Conservation (phyloP, 371 early-diverging fungal species). For the Mortierella sp. region DNA sequence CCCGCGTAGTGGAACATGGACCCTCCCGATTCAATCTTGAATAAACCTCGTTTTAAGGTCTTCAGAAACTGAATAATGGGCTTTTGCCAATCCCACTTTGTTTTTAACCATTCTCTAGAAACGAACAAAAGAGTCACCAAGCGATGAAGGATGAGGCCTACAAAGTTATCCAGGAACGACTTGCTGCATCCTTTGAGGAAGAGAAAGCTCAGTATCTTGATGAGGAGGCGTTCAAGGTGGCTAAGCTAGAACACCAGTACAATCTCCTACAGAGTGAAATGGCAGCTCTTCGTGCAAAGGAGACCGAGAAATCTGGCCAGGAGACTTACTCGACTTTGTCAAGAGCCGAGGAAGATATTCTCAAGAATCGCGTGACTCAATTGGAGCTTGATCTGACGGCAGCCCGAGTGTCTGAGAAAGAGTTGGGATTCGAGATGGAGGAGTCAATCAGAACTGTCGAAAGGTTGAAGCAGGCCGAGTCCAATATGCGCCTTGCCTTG, state of each 20-base stretch:
- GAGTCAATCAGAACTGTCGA: background rate
- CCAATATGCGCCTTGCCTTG: background rate
- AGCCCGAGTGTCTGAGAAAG: background rate
- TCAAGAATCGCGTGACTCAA: background rate
- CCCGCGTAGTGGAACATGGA: background rate
- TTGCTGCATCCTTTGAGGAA: conserved; percentile 32
- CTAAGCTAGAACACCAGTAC: conserved; percentile 32
- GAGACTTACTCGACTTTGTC: background rate
- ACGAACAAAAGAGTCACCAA: conserved; percentile 39
- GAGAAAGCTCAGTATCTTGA: conserved; percentile 49
- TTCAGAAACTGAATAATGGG: background rate
- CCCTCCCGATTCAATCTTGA: background rate
- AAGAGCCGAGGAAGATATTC: background rate
- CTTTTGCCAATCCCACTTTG: background rate
- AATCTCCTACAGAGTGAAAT: conserved; percentile 25
- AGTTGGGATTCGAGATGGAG: background rate
- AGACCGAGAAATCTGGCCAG: background rate
- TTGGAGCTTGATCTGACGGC: background rate
- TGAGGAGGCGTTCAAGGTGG: conserved; percentile 38
- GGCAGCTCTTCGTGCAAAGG: background rate
- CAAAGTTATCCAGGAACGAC: conserved; percentile 41
- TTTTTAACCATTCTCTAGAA: conserved; percentile 20
- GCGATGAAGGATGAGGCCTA: conserved; percentile 52
- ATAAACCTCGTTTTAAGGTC: background rate
- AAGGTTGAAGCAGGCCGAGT: background rate